Conservation (phyloP, 495 filamentous ascomycete species). For the Aspergillus carlsbadensis region DNA sequence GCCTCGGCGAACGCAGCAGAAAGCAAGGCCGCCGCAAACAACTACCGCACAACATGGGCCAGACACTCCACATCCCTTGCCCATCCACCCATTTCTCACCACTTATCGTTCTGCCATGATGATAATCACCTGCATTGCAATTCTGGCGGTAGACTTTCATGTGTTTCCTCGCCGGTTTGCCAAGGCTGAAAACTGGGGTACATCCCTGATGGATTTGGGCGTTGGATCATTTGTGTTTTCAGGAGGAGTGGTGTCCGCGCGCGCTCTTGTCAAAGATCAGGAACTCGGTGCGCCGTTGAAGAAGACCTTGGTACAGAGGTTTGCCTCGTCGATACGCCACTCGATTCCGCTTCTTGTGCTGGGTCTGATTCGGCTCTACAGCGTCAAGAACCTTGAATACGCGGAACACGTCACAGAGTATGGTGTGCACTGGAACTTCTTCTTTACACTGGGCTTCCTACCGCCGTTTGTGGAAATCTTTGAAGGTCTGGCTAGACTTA, state of each 20-base stretch:
- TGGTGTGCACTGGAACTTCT: constrained; percentile 99
- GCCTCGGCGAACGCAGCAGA: constrained; percentile 44
- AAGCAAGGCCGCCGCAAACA: constrained; percentile 55
- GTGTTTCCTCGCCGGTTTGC: constrained; percentile 92
- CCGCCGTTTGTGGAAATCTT: constrained; percentile 90
- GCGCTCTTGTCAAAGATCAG: constrained; percentile 75
- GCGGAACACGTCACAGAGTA: constrained; percentile 98
- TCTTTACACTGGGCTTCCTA: constrained; percentile 90
- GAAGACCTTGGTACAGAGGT: constrained; percentile 48
- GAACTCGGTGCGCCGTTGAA: constrained; percentile 34
- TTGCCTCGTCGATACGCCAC: constrained; percentile 67
- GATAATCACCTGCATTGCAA: constrained; percentile 86
- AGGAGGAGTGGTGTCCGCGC: constrained; percentile 85
- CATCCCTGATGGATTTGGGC: constrained; percentile 95
- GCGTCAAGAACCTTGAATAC: constrained; percentile 92
- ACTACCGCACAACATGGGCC: constrained; percentile 18
- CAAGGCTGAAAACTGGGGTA: constrained; percentile 98
- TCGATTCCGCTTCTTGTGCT: constrained; percentile 80
- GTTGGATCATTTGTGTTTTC: constrained; percentile 98
- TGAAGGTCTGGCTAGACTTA: constrained; percentile 53
- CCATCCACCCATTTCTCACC: constrained; percentile 87
- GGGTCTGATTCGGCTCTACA: constrained; percentile 77
- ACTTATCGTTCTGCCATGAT: constrained; percentile 90
- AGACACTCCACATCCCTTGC: constrained; percentile 51
- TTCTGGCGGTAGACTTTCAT: constrained; percentile 95